Evolutionary conservation across 495 filamentous ascomycete genomes (phyloP).

Genomic region (Melanomma pulvis-pyrius): DNA sequence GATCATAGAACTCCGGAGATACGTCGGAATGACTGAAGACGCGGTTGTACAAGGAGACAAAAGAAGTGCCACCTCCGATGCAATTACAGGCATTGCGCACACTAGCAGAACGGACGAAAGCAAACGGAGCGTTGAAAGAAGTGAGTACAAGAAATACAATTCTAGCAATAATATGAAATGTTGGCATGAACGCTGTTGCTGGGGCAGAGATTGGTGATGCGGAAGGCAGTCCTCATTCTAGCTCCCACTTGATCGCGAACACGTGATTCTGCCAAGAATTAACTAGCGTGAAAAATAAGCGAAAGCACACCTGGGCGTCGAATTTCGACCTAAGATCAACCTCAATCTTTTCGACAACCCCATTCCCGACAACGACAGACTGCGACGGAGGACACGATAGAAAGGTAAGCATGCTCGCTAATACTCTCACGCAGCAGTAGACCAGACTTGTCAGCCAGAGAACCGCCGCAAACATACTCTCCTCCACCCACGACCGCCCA

Average conservation of each 20-base stretch:
- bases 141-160: too few species aligned
- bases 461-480: neutral
- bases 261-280: neutral
- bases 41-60: neutral
- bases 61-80: neutral
- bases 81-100: neutral
- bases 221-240: neutral
- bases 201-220: neutral
- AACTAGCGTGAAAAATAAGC: slow-evolving; percentile 24
- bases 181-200: too few species aligned
- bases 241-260: neutral
- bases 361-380: slow-evolving; percentile 22
- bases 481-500: neutral
- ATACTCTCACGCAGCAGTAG: neutral
- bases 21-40: neutral
- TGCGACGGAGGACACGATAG: slow-evolving; percentile 21
- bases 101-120: neutral
- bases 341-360: slow-evolving; percentile 20
- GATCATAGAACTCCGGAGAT: neutral
- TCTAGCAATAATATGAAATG: too few species aligned
- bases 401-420: neutral
- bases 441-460: neutral
- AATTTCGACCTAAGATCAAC: slow-evolving; percentile 11
- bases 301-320: slow-evolving; percentile 8
- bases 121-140: neutral